Percentiles rank a stretch among this genome's conserved stretches.
phyloP scores from a whole-genome alignment of 106 monocot genomes.

The Dendrobium catenatum region DNA sequence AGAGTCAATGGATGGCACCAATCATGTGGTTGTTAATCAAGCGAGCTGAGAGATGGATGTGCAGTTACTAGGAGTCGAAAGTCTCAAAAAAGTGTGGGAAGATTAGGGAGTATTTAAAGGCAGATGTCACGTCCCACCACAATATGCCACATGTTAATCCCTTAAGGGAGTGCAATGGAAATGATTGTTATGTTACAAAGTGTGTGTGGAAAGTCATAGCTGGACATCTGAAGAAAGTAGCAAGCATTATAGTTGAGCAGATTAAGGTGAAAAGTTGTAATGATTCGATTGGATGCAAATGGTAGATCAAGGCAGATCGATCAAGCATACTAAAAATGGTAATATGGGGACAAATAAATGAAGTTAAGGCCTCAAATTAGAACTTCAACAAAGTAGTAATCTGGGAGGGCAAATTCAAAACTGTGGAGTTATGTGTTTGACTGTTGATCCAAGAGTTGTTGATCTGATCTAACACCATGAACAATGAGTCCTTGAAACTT shows the following conservation, averaged over 20 bases:
- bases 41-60: not conserved
- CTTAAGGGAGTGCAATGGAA: not conserved
- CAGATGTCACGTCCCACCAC: not conserved
- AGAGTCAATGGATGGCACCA: not conserved
- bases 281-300: not conserved
- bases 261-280: not conserved
- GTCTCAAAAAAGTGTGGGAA: not conserved
- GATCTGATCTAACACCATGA: not conserved
- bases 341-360: not conserved
- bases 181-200: not conserved
- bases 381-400: not conserved
- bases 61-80: not conserved
- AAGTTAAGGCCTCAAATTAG: not conserved
- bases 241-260: not conserved
- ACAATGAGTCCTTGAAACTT: not conserved
- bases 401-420: not conserved
- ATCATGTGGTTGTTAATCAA: not conserved
- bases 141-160: not conserved
- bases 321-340: not conserved
- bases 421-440: not conserved
- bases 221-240: not conserved
- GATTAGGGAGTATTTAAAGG: not conserved
- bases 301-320: not conserved
- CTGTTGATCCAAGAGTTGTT: not conserved
- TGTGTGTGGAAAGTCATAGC: not conserved